A percentile compares a stretch with the other conserved stretches of the same genome.
phyloP scores from a whole-genome alignment of 129 eudicot genomes.

The Helichrysum umbraculigerum region DNA sequence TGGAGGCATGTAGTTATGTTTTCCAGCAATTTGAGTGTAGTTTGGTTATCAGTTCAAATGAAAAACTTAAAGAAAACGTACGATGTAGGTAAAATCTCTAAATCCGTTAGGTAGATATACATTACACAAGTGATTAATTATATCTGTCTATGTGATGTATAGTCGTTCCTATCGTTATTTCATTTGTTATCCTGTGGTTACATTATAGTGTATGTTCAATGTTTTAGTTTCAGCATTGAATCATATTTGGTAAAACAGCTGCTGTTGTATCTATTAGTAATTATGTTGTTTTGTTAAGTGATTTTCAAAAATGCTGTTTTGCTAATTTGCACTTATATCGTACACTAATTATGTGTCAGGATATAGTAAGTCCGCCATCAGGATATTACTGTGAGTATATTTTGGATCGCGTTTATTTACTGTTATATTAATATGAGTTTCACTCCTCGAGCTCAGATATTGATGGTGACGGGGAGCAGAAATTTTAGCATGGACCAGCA shows the following conservation, averaged over 20 bases:
- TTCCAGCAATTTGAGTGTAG: not conserved
- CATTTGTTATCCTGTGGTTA: not conserved
- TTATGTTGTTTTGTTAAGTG: too few species aligned
- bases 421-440: slow-evolving; percentile 3
- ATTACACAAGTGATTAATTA: not conserved
- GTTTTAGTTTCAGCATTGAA: too few species aligned
- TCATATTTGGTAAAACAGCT: too few species aligned
- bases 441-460: slow-evolving; percentile 41
- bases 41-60: not conserved
- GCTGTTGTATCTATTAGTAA: too few species aligned
- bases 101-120: too few species aligned
- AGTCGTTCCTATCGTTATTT: slow-evolving; percentile 2
- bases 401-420: not conserved
- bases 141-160: not conserved
- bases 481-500: slow-evolving; percentile 42
- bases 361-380: too few species aligned
- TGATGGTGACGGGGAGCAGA: slow-evolving; percentile 40
- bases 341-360: too few species aligned
- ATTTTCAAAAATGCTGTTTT: too few species aligned
- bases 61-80: not conserved
- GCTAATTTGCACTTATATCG: too few species aligned
- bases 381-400: too few species aligned
- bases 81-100: not conserved
- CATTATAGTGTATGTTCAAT: not conserved
- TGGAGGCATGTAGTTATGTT: not conserved